Evolutionary conservation across 768 basidiomycete species (phyloP), one percentile per base, ranked within the genome.

Genomic region (Collybia sordida): DNA sequence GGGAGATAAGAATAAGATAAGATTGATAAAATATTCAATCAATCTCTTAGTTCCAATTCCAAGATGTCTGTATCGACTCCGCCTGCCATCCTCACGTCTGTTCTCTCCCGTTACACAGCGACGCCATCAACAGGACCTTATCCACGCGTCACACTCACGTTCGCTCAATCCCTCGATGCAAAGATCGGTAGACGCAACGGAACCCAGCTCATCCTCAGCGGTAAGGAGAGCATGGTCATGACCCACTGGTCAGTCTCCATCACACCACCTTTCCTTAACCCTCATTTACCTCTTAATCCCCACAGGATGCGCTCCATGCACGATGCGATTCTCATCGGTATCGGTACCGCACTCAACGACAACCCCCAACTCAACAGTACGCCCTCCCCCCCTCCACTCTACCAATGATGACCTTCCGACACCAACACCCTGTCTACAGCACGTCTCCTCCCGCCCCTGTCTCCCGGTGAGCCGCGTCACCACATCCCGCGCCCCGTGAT

Each of bases 311-410:
- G 96, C 54, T 78, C 91, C 0, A 81, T 92, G 78, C 96, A 98
- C 68, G 92, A 97, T 59, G 93, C 80, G 7, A 98, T 99, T 52
- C 71, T 99, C 12, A 77, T 99, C 38, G 96, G 96, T 2, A 81
- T 94, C 31, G 90, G 89, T 6, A 98, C 96, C 0, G 85, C 91
- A 18, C 68, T 93, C 39, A 91, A 93, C 52, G 96, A 99, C 60
- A 79, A 99, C 64, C 96, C 96, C 3, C 90, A 97, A 61, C 75
- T 99, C n/a, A 96, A 95, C 58, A 83, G 95, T 91, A 58, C 56
- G 83, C 11, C 31, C 31, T 64, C 37, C 51, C 6, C 51, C 6
- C 3, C 17, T 47, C 40, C 17, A 37, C 15, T 14, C 6, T 31
- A 7, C 14, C 2, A 3, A 8, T 8, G 17, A 18, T 25, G 18